A percentile compares a stretch with the other conserved stretches of the same genome.
Conservation (phyloP, 805 yeast species). For the Sungouiella blattae region DNA sequence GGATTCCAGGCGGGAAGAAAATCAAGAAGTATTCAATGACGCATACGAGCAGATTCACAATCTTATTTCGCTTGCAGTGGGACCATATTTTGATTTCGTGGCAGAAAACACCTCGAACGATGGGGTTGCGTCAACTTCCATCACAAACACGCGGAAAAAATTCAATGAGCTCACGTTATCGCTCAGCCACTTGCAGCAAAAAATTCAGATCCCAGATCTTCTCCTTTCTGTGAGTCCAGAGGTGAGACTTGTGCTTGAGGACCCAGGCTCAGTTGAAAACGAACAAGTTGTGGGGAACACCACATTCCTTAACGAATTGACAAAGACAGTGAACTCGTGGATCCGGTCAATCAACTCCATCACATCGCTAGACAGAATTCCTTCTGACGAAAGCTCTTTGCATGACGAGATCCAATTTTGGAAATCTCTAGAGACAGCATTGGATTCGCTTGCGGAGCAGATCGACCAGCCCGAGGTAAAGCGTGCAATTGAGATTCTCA, state of each 20-base stretch:
- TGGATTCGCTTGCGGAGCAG: constrained; percentile 56
- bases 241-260: constrained; percentile 21
- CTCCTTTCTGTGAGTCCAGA: constrained; percentile 48
- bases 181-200: constrained; percentile 62
- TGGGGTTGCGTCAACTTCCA: constrained; percentile 4
- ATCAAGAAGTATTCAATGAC: constrained; percentile 9
- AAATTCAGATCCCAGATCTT: constrained; percentile 67
- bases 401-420: constrained; percentile 74
- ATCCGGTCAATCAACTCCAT: constrained; percentile 56
- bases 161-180: constrained; percentile 67
- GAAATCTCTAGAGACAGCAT: constrained; percentile 64
- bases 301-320: constrained; percentile 62
- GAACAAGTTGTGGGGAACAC: constrained; percentile 36
- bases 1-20: not conserved
- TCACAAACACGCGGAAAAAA: constrained; percentile 43
- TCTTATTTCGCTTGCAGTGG: constrained; percentile 59
- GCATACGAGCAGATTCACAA: constrained; percentile 54
- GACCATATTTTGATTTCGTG: constrained; percentile 64
- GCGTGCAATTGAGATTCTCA: constrained; percentile 57
- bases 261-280: constrained; percentile 31
- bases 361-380: constrained; percentile 50
- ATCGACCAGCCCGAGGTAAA: constrained; percentile 50
- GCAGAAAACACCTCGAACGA: constrained; percentile 11
- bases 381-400: constrained; percentile 49
- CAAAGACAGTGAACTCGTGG: constrained; percentile 72